Conservation (phyloP, 768 basidiomycete genomes). For the Kwoniella newhampshirensis region DNA sequence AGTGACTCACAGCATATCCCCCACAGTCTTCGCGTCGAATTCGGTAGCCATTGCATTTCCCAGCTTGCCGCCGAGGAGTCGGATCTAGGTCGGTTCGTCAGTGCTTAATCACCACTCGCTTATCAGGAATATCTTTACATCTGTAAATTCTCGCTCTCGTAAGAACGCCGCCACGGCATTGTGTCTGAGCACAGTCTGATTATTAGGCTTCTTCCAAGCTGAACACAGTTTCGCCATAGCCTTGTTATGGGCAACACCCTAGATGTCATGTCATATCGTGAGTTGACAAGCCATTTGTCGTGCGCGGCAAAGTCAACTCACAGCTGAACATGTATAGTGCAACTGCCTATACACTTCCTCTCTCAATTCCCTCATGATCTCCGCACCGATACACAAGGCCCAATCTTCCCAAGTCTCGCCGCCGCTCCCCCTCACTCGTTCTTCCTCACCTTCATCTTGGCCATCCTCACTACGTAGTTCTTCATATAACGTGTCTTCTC, state of each 20-base stretch:
- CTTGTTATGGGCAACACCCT: conserved; percentile 92
- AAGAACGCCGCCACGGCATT: conserved; percentile 81
- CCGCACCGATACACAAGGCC: conserved; percentile 82
- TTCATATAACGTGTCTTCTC: conserved; percentile 1
- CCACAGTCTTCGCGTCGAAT: conserved; percentile 84
- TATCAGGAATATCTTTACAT: conserved; percentile 57
- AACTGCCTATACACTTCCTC: conserved; percentile 66
- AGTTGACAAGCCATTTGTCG: conserved; percentile 1
- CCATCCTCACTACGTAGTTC: conserved; percentile 22
- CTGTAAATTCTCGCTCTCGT: conserved; percentile 80
- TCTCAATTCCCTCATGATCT: conserved; percentile 75
- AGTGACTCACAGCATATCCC: conserved; percentile 74
- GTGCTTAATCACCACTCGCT: not conserved
- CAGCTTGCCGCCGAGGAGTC: conserved; percentile 91
- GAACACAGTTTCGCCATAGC: conserved; percentile 93
- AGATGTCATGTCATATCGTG: not conserved
- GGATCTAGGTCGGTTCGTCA: conserved; percentile 62
- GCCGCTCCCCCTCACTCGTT: not conserved
- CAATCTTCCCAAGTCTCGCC: conserved; percentile 82
- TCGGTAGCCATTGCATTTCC: conserved; percentile 81
- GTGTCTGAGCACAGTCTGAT: conserved; percentile 80
- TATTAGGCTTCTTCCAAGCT: conserved; percentile 86
- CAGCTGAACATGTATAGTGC: conserved; percentile 92
- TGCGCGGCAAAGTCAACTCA: conserved; percentile 57
- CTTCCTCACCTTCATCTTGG: conserved; percentile 3